Percentiles rank a stretch among this genome's conserved stretches.
phyloP scores from a whole-genome alignment of 2,329 filamentous ascomycete species.

The Chaetomiaceae sp. region DNA sequence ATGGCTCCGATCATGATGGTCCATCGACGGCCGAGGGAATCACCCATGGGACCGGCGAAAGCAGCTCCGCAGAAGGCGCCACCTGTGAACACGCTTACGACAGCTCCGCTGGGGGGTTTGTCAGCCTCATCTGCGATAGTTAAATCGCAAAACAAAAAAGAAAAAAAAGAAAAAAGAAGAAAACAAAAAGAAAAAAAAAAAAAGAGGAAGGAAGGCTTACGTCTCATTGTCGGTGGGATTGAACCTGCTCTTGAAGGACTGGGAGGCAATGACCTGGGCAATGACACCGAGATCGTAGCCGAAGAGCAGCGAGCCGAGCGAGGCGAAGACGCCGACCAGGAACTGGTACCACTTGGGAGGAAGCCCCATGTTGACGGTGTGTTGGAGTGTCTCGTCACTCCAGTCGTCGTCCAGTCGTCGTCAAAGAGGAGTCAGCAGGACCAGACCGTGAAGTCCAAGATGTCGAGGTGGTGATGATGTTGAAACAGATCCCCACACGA shows the following conservation, averaged over 20 bases:
- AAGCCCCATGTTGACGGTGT: constrained; percentile 36
- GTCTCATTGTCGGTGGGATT: constrained; percentile 35
- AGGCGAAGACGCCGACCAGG: constrained; percentile 51
- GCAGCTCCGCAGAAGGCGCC: constrained; percentile 68
- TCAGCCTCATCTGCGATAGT: no score
- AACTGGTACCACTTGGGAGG: constrained; percentile 47
- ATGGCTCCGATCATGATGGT: constrained; percentile 69
- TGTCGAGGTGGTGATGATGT: not conserved
- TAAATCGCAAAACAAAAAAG: no score
- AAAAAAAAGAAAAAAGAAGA: not conserved
- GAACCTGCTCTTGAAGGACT: constrained; percentile 40
- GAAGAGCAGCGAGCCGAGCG: constrained; percentile 50
- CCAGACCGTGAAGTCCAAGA: not conserved
- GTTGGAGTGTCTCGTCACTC: not conserved
- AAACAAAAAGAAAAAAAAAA: no score
- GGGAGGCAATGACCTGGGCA: constrained; percentile 48
- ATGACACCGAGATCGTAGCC: constrained; percentile 54
- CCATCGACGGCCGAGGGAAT: constrained; percentile 62
- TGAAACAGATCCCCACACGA: not conserved
- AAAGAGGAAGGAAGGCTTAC: constrained; percentile 26
- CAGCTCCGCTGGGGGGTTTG: constrained; percentile 50
- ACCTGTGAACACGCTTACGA: constrained; percentile 75
- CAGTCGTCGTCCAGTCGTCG: no score
- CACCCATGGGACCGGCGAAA: constrained; percentile 58
- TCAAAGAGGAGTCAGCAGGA: no score